Evolutionary conservation across 164 flowering plant genomes (phyloP), one percentile per base, ranked within the genome.

Genomic region (Dillenia turbinata): DNA sequence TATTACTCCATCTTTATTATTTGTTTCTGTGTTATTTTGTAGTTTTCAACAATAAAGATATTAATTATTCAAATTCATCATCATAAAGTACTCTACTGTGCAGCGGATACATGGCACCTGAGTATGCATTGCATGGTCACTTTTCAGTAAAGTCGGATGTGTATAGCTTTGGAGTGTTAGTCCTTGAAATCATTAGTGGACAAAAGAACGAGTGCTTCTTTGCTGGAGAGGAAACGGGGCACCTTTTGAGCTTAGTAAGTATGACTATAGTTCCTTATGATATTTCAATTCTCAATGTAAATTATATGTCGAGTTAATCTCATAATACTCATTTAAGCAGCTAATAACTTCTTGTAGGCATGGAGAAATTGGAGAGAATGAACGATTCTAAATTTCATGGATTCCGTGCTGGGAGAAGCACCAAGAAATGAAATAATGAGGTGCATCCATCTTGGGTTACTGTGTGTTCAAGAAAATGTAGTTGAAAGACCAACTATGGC

Each of bases 41-140:
- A 19, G 22, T 19, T 19, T 19, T 19, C 22, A 19, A 19, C 22
- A 19, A 19, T 19, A 19, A 19, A 19, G 22, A 19, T 19, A 19
- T 1, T 54, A 9, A 17, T 22, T 54, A 10, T 19, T 19, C 24
- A 6, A 54, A 16, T 46, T 17, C 10, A 12, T 40, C 33, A 24
- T 1, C 22, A 19, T 19, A 19, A 19, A 19, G 22, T 19, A 45
- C 9, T 3, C 11, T 14, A 56, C 15, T 66, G 10, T 65, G 59
- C 70, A 67, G 71, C 24, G 82, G 79, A 13, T 78, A 80, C 57
- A 80, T 78, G 79, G 72, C 82, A 13, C 82, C 80, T 33, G 85
- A 81, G 52, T 78, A 78, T 62, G 82, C 82, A 15, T 53, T 76
- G 56, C 70, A 78, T n/a, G 82, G 84, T 3, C 14, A 67, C 40